These are phyloP conservation scores for Xylaria bambusicola DNA, from an alignment of 495 filamentous ascomycete genomes.

Conservation along the genomic window DNA sequence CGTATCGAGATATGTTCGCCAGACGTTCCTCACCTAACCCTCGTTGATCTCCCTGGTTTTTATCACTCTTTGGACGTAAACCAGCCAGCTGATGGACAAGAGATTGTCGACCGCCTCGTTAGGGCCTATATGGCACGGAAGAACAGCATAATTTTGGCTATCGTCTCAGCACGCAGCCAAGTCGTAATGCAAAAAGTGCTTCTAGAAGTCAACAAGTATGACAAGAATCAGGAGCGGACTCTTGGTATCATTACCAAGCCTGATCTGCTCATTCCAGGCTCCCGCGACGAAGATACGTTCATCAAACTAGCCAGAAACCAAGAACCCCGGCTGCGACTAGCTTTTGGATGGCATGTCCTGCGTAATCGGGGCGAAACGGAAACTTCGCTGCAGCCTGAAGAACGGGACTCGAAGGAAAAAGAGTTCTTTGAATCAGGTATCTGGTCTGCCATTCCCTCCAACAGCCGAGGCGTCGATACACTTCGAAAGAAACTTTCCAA, in stretches of 20 bases:
- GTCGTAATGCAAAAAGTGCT: constrained; percentile 53
- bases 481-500: constrained; percentile 37
- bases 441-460: constrained; percentile 38
- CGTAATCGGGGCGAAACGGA: constrained; percentile 59
- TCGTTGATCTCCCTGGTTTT: constrained; percentile 69
- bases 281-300: constrained; percentile 45
- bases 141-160: constrained; percentile 59
- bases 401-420: constrained; percentile 43
- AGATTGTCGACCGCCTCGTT: constrained; percentile 53
- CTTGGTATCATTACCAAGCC: constrained; percentile 64
- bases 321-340: constrained; percentile 46
- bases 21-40: constrained; percentile 58
- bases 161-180: constrained; percentile 56
- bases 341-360: constrained; percentile 69
- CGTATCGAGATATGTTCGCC: constrained; percentile 65
- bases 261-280: constrained; percentile 43
- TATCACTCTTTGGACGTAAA: constrained; percentile 49
- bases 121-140: constrained; percentile 59
- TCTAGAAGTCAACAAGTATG: constrained; percentile 40
- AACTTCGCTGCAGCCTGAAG: constrained; percentile 13
- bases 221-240: constrained; percentile 51
- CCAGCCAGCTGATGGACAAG: constrained; percentile 43
- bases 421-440: constrained; percentile 42
- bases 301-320: constrained; percentile 55
- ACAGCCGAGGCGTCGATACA: constrained; percentile 29